Evolutionary conservation across 805 yeast genomes (phyloP), one percentile per base, ranked within the genome.

Genomic region (Candida stauntonica): DNA sequence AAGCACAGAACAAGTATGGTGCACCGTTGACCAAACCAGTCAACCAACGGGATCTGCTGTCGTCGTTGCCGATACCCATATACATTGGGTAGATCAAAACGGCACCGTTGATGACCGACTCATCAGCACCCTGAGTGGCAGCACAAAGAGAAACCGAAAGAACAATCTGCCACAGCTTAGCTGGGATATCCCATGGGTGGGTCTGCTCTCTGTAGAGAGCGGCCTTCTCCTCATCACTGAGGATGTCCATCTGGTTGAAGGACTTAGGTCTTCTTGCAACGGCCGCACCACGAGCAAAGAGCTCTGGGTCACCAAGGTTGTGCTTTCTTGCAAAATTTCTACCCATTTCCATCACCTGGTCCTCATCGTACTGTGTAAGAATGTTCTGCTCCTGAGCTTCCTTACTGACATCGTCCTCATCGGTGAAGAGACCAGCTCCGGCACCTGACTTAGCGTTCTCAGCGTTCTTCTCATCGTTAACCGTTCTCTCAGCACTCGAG

Each of bases 101-200:
- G 7, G 88, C 88, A 47, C 89, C 89, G 50, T 80, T 81, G 43
- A 81, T 75, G 17, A 82, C 86, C 5, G 85, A 67, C 58, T 82
- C 86, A 61, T 82, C 88, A 80, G 82, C 81, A 58, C 89, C 88
- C 58, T 81, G 87, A 29, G 81, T 82, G 16, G 84, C 84, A 16
- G 88, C 89, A 36, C 85, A 82, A 75, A 81, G 70, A 2, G 87
- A 80, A n/a, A 82, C 78, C 47, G 79, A 71, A 12, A 78, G 69
- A 38, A 81, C 75, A 39, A 81, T 74, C 42, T 66, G 75, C 44
- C 73, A 57, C 49, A 81, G 63, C 42, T 69, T 75, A 8, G 51
- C 46, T 17, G 64, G 64, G 42, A 63, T 56, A 28, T 57, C 58
- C 76, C 71, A 75, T 14, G 71, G 73, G 31, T 67, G 70, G 21